Evolutionary conservation across 169 alveolate genomes (phyloP).

Genomic region (Plasmodium berghei): DNA sequence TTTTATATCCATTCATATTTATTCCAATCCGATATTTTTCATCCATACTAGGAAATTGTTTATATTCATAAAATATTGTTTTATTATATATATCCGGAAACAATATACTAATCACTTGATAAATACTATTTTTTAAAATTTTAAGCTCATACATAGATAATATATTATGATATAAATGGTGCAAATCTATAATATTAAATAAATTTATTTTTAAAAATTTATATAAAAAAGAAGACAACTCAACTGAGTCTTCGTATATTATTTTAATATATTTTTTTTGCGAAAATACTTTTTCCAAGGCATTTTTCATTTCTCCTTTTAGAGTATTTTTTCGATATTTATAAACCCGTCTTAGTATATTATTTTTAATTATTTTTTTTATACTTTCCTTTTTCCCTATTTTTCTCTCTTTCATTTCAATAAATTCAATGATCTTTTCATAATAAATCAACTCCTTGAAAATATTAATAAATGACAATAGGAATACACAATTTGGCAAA

Average conservation of each 20-base stretch:
- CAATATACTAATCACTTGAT: conserved; percentile 17
- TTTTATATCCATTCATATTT: neutral
- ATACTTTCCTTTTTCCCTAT: neutral
- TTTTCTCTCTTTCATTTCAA: conserved; percentile 1
- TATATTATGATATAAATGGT: conserved; percentile 45
- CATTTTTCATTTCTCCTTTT: conserved; percentile 28
- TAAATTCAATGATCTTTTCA: conserved; percentile 22
- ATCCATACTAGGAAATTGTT: neutral
- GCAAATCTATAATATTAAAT: conserved; percentile 51
- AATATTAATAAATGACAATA: conserved; percentile 30
- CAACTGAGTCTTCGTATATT: conserved; percentile 60
- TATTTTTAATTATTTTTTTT: conserved; percentile 21
- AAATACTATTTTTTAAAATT: conserved; percentile 47
- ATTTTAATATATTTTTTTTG: conserved; percentile 48
- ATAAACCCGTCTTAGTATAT: conserved; percentile 27
- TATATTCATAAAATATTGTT: conserved; percentile 23
- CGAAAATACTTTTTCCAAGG: conserved; percentile 33
- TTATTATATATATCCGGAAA: conserved; percentile 43
- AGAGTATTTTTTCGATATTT: conserved; percentile 2
- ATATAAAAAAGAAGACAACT: conserved; percentile 46
- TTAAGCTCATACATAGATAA: conserved; percentile 42
- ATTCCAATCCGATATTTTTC: neutral
- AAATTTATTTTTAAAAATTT: conserved; percentile 69
- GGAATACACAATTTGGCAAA: conserved; percentile 53
- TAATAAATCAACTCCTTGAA: conserved; percentile 61